These are phyloP conservation scores for Saccharomycopsis fodiens DNA, from an alignment of 805 yeast genomes.

Conservation along the genomic window DNA sequence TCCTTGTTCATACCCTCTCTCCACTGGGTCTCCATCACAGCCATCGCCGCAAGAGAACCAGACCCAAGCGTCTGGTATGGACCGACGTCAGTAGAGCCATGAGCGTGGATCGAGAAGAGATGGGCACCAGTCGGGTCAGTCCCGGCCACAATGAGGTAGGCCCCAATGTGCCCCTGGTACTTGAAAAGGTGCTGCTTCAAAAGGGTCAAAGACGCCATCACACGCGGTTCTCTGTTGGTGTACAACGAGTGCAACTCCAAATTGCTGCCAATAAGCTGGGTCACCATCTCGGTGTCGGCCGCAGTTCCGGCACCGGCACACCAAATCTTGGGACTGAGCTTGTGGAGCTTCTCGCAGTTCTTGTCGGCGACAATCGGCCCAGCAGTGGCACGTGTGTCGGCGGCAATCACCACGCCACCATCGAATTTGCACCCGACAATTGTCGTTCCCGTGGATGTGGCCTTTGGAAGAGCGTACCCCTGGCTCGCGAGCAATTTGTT, in stretches of 20 bases:
- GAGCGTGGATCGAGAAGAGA: slow-evolving; percentile 89
- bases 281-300: slow-evolving; percentile 97
- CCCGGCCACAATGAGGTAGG: slow-evolving; percentile 97
- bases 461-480: slow-evolving; percentile 74
- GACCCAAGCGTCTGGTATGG: slow-evolving; percentile 90
- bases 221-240: slow-evolving; percentile 83
- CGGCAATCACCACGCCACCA: slow-evolving; percentile 96
- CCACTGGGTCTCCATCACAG: slow-evolving; percentile 88
- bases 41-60: slow-evolving; percentile 98
- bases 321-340: slow-evolving; percentile 88
- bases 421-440: slow-evolving; percentile 92
- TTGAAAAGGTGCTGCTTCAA: slow-evolving; percentile 92
- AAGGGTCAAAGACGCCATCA: slow-evolving; percentile 86
- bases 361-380: slow-evolving; percentile 97
- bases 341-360: slow-evolving; percentile 91
- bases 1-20: slow-evolving; percentile 68
- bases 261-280: slow-evolving; percentile 85
- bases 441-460: slow-evolving; percentile 98
- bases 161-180: slow-evolving; percentile 97
- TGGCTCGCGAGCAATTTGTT: slow-evolving; percentile 63
- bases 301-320: slow-evolving; percentile 99
- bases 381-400: slow-evolving; percentile 96
- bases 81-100: slow-evolving; percentile 96
- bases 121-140: slow-evolving; percentile 95
- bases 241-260: slow-evolving; percentile 83